Evolutionary conservation across 2,329 filamentous ascomycete species (phyloP), one percentile per base, ranked within the genome.

Genomic region (Scleromitrula shiraiana): DNA sequence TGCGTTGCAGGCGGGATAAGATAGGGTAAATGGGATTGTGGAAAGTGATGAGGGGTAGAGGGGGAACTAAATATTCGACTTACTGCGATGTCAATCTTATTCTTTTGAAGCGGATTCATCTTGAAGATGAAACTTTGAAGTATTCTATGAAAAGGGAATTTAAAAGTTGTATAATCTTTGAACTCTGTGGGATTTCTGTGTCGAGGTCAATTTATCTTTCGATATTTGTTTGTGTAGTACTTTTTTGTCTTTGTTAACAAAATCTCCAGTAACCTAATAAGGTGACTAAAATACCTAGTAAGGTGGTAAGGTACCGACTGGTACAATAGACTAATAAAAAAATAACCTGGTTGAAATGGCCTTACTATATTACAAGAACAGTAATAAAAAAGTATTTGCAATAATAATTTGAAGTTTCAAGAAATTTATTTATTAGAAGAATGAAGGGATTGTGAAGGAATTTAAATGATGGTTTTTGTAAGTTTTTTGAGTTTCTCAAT

Each of bases 71-170:
- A 14, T 10, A 10, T 32, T 42, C n/a, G n/a, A 78, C 87, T 74
- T 73, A 96, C 93, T 75, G 79, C 90, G 71, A 96, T 78, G 71
- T 98, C 93, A 63, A 97, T 78, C 77, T 98, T 97, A 78, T 96
- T 96, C 78, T 95, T 90, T 77, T 96, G 88, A 68, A 90, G 88
- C 61, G 91, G 91, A 69, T 96, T 96, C 88, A 97, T 94, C 57
- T 60, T 75, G 68, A 53, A 55, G 51, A 26, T 17, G 22, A 41
- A 12, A 15, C 22, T 38, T 26, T 14, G 33, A 7, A 2, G 24
- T 10, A 24, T 12, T 24, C 41, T 27, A 14, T 41, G 32, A 41
- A 17, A 20, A 10, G 10, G n/a, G 26, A 22, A 12, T 8, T n/a
- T 7, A 10, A 12, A 22, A 41, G 8, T 17, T n/a, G 24, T 7